Base-by-base conservation (phyloP, 768 basidiomycete genomes). In the Boletus patriciae region DNA sequence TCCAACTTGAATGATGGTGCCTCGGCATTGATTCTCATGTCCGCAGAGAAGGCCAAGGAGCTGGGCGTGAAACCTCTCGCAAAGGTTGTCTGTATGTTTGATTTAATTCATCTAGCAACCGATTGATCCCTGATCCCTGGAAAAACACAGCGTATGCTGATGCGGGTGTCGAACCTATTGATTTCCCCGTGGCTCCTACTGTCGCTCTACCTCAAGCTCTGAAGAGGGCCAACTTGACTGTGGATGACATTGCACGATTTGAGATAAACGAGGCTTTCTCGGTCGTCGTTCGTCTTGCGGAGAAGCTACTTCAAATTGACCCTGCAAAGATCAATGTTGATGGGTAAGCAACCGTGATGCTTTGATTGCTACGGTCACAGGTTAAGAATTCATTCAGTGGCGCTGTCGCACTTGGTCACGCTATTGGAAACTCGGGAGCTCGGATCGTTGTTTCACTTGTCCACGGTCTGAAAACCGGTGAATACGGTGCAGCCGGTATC, bases 231-330 rank as follows among this genome's bases (percentile, higher is more conserved):
- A 90, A 90, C 64, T 78, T 98, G 55, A 84, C 85, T 19, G 68
- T 85, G 46, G 79, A 89, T 43, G 93, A 99, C 66, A 92, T 99
- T 61, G 81, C 94, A 44, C 80, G 89, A 47, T 99, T 93, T 70
- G 97, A 99, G 74, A 84, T 98, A 72, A 99, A 99, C 73, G 96
- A 99, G 74, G 96, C 96, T 27, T 99, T 98, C 82, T 94, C 94
- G 2, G 90, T 90, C 46, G 96, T 98, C 63, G 88, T 92, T 63
- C 83, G 88, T 48, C 88, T 96, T 50, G 90, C 90, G 3, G 93
- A 97, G 77, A 90, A 98, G 76, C 80, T 92, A 19, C 81, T 96
- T 61, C 79, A 80, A 53, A 81, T 99, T 61, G 88, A 93, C 72
- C 83, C 90, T 31, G 82, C 85, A 51, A 98, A 94, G 78, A 83